Evolutionary conservation across 192 early-diverging fungal genomes (phyloP), one percentile per base, ranked within the genome.

Genomic region (Coemansia sp.): DNA sequence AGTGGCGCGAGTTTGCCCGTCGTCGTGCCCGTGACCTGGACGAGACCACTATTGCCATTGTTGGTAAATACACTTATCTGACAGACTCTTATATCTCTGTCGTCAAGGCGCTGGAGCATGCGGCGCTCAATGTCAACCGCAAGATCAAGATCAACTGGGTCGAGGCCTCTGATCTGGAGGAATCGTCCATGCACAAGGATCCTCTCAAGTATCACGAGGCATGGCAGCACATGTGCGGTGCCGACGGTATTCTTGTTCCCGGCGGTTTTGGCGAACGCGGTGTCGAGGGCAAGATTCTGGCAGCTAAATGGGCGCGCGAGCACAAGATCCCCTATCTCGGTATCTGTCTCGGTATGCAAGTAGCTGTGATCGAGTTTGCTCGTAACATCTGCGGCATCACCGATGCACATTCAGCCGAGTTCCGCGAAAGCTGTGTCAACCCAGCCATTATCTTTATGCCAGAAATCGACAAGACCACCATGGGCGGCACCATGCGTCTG

Each of bases 61-160:
- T 98, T 32, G 96, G 96, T 68, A 98, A 98, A 84, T 98, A 98
- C 86, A 98, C 95, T 41, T 85, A 94, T 70, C 87, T 98, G 66
- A 93, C 96, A 53, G 97, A 98, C 79, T 94, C 95, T 32, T 98
- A 99, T 75, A 95, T 95, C 75, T 98, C 96, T 17, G 96, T 99
- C 15, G 90, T 93, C 67, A 98, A 99, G 87, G 89, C 94, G 34
- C 85, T 99, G 66, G 95, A 99, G 84, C 98, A 99, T 72, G 97
- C 98, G 11, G 75, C 87, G 9, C 86, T 99, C 66, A 87, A 90
- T 62, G 92, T 91, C 74, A 91, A 91, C 75, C 89, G 93, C 71
- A 95, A 96, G 77, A 73, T 98, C 62, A 72, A 84, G 63, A 86
- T 95, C 64, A 84, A 83, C 74, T 99, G 98, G 98, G 91, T 99